Percentiles rank a stretch among this genome's conserved stretches.
These are phyloP conservation scores for Leonotis leonurus DNA, from an alignment of 257 asterid genomes.

Conservation along the genomic window DNA sequence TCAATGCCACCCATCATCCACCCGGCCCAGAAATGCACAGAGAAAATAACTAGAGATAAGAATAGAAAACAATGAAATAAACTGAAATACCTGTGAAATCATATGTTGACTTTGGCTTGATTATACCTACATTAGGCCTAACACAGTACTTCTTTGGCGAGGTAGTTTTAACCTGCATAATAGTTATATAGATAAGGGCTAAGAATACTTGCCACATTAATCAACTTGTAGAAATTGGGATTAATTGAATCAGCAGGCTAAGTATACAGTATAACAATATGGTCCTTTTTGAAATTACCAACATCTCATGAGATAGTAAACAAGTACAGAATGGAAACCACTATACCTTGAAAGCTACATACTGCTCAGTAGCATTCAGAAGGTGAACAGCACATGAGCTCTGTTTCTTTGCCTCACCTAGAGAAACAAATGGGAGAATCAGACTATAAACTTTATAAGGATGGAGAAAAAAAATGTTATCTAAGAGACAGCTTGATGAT, in stretches of 20 bases:
- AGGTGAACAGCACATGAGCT: slow-evolving; percentile 57
- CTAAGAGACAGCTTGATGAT: not conserved
- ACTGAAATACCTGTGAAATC: slow-evolving; percentile 61
- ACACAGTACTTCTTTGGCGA: slow-evolving; percentile 90
- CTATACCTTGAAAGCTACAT: slow-evolving; percentile 81
- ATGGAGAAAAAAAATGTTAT: slow-evolving; percentile 1
- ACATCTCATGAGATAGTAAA: slow-evolving; percentile 1
- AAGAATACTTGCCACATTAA: not conserved
- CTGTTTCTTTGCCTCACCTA: slow-evolving; percentile 88
- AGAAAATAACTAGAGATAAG: too few relatives aligned
- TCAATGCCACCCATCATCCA: not conserved
- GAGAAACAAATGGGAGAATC: slow-evolving; percentile 20
- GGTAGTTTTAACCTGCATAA: slow-evolving; percentile 82
- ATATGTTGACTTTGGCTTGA: slow-evolving; percentile 68
- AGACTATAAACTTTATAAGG: slow-evolving; percentile 6
- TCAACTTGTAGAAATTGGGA: slow-evolving; percentile 3
- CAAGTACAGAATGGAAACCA: slow-evolving; percentile 15
- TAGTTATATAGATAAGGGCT: not conserved
- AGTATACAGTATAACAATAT: not conserved
- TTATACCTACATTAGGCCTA: slow-evolving; percentile 76
- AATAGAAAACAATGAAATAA: too few relatives aligned
- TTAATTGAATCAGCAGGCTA: not conserved
- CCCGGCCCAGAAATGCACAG: not conserved
- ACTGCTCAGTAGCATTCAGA: slow-evolving; percentile 64
- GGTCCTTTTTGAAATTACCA: not conserved